Evolutionary conservation across 208 protist genomes (phyloP).

Genomic region (Leishmania aethiopica): DNA sequence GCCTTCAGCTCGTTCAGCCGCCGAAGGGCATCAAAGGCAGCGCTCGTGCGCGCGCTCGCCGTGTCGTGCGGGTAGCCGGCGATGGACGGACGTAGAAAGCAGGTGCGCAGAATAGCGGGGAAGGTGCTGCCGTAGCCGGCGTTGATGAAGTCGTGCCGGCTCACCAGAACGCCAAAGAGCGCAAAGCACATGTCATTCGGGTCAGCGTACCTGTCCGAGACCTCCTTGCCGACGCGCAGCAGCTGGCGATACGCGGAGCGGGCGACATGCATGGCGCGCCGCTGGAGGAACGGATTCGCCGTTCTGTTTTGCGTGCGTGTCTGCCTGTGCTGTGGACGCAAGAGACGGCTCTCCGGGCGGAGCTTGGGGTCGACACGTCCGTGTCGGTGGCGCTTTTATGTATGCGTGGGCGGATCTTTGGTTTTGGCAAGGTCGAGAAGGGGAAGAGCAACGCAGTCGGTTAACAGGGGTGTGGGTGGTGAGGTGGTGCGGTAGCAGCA

Average conservation of each 20-base stretch:
- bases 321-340: background rate
- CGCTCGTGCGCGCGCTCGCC: conserved; percentile 37
- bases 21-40: conserved; percentile 66
- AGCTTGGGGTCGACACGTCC: background rate
- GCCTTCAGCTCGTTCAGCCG: conserved; percentile 51
- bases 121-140: conserved; percentile 68
- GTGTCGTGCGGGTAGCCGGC: conserved; percentile 48
- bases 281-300: background rate
- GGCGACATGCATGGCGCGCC: conserved; percentile 57
- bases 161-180: conserved; percentile 66
- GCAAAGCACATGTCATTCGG: conserved; percentile 69
- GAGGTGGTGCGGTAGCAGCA: background rate
- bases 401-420: background rate
- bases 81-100: conserved; percentile 63
- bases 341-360: too few species aligned
- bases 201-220: conserved; percentile 43
- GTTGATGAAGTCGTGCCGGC: conserved; percentile 60
- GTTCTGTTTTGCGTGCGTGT: background rate
- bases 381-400: too few species aligned
- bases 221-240: conserved; percentile 43
- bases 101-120: conserved; percentile 43
- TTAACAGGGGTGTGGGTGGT: background rate
- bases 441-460: background rate
- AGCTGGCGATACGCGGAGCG: conserved; percentile 76
- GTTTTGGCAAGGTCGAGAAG: background rate